Conservation (phyloP, 164 flowering plant genomes). For the Stephania japonica region DNA sequence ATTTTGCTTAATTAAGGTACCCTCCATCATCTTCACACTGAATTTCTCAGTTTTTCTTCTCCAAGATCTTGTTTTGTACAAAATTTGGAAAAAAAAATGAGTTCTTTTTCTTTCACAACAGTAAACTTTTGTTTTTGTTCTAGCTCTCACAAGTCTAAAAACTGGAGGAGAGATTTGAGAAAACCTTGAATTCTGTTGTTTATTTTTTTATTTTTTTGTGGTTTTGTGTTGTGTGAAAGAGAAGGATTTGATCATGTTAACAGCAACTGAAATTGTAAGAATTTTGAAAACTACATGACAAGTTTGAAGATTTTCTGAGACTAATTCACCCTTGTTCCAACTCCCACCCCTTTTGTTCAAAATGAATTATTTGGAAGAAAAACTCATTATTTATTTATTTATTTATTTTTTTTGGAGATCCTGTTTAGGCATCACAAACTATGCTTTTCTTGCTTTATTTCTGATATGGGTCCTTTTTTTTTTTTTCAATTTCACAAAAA, state of each 20-base stretch:
- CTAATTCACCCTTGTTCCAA: background rate
- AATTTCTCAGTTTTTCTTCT: background rate
- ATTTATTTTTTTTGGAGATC: no score
- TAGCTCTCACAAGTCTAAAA: background rate
- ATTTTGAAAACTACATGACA: background rate
- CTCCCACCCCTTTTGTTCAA: background rate
- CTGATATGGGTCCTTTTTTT: no score
- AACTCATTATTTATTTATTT: background rate
- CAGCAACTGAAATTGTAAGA: background rate
- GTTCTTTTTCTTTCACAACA: background rate
- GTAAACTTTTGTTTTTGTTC: background rate
- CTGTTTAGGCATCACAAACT: no score
- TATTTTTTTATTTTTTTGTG: background rate
- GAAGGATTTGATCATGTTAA: background rate
- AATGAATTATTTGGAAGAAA: no score
- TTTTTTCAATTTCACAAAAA: no score
- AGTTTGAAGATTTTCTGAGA: background rate
- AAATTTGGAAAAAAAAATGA: background rate
- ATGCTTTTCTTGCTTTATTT: no score
- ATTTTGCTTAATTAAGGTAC: background rate
- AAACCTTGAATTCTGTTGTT: background rate
- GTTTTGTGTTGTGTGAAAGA: background rate
- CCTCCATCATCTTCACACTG: background rate
- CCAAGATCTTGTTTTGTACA: background rate
- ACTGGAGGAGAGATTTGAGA: background rate